Conservation (phyloP, 345 rosid genomes). For the Sisymbrium irio region DNA sequence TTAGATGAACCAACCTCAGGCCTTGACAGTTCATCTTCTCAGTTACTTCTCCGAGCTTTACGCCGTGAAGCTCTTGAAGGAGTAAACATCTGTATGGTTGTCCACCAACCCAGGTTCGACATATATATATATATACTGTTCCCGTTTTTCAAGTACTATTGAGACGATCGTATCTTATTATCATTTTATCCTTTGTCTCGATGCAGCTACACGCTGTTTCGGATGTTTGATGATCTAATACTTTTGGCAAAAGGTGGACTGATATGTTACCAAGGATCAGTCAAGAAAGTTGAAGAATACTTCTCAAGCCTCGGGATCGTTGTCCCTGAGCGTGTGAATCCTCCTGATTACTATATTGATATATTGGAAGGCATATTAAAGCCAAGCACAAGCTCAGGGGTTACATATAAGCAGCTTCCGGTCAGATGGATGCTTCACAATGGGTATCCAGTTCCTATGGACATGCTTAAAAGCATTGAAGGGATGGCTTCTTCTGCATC, state of each 20-base stretch:
- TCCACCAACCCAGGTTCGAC: slow-evolving; percentile 91
- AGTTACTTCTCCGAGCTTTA: slow-evolving; percentile 86
- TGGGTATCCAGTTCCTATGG: slow-evolving; percentile 80
- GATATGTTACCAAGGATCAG: slow-evolving; percentile 90
- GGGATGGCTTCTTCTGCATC: slow-evolving; percentile 46
- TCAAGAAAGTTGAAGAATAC: slow-evolving; percentile 89
- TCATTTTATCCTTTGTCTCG: slow-evolving; percentile 7
- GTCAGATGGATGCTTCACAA: slow-evolving; percentile 99
- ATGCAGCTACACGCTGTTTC: slow-evolving; percentile 82
- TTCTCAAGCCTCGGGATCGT: slow-evolving; percentile 72
- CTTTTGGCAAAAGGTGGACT: slow-evolving; percentile 97
- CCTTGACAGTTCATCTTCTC: slow-evolving; percentile 97
- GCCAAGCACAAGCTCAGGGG: slow-evolving; percentile 54
- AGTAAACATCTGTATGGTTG: slow-evolving; percentile 92
- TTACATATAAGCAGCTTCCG: slow-evolving; percentile 75
- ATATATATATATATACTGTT: slow-evolving; percentile 19
- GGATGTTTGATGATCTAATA: slow-evolving; percentile 95
- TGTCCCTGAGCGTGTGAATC: slow-evolving; percentile 90
- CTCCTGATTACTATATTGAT: slow-evolving; percentile 97
- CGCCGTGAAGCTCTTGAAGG: slow-evolving; percentile 99
- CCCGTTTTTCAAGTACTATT: background rate
- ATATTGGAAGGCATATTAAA: slow-evolving; percentile 90
- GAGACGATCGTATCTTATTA: background rate
- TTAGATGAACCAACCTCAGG: slow-evolving; percentile 99
- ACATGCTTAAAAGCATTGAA: slow-evolving; percentile 70